A percentile compares a stretch with the other conserved stretches of the same genome.
phyloP scores from a whole-genome alignment of 1,284 basidiomycete genomes.

The Cutaneotrichosporon sp. region DNA sequence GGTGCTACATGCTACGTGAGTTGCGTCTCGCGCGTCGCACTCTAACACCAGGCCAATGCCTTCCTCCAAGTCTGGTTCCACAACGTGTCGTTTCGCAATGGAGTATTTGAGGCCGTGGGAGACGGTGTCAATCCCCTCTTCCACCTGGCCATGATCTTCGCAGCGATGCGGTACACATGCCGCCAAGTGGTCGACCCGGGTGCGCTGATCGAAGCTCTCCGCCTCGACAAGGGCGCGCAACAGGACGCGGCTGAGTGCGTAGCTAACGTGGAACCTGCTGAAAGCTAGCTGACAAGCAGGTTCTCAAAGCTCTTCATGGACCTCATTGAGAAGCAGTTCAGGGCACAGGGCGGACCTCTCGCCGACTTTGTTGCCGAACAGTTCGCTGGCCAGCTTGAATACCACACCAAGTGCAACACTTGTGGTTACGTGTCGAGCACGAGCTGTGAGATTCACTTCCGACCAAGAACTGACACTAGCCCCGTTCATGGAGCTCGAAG shows the following conservation, averaged over 20 bases:
- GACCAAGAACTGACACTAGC: slow-evolving; percentile 15
- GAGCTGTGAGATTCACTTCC: slow-evolving; percentile 4
- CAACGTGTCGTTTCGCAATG: slow-evolving; percentile 64
- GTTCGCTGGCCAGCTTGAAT: slow-evolving; percentile 81
- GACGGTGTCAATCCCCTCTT: slow-evolving; percentile 59
- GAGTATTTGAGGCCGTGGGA: slow-evolving; percentile 54
- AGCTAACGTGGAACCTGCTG: slow-evolving; percentile 14
- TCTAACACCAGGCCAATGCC: slow-evolving; percentile 63
- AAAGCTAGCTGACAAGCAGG: slow-evolving; percentile 53
- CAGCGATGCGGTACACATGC: slow-evolving; percentile 71
- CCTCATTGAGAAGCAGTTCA: slow-evolving; percentile 77
- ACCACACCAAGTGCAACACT: slow-evolving; percentile 69
- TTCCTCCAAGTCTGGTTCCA: slow-evolving; percentile 79
- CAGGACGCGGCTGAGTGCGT: slow-evolving; percentile 91
- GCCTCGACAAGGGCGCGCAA: slow-evolving; percentile 74
- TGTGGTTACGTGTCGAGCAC: slow-evolving; percentile 58
- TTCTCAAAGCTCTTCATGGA: slow-evolving; percentile 92
- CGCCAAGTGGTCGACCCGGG: slow-evolving; percentile 73
- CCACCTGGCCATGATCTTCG: slow-evolving; percentile 60
- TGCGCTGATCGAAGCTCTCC: slow-evolving; percentile 76
- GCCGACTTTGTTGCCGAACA: slow-evolving; percentile 69
- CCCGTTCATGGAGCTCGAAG: slow-evolving; percentile 78
- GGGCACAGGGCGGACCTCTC: slow-evolving; percentile 64
- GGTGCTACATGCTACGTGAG: slow-evolving; percentile 83
- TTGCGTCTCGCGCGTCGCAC: not conserved